A percentile compares a stretch with the other conserved stretches of the same genome.
These are phyloP conservation scores for Salix dunnii DNA, from an alignment of 345 rosid species.

Conservation along the genomic window DNA sequence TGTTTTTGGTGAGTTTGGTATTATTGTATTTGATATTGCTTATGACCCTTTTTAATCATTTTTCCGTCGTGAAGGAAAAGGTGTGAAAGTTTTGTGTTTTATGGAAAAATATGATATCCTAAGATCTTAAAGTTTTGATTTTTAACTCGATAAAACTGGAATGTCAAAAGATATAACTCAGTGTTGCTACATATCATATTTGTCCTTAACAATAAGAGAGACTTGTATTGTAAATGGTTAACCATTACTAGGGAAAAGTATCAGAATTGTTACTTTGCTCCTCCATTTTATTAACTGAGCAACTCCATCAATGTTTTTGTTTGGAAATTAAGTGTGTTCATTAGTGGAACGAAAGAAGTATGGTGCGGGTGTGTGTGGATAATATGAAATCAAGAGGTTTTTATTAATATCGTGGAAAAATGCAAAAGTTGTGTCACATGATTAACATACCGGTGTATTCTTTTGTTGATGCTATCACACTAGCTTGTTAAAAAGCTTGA, in stretches of 20 bases:
- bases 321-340: neutral
- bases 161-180: neutral
- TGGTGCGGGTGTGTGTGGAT: neutral
- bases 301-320: neutral
- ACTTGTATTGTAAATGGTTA: neutral
- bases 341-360: neutral
- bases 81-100: no score
- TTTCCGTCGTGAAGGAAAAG: neutral
- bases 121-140: neutral
- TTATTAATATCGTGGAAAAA: no score
- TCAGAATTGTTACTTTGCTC: neutral
- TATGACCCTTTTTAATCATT: neutral
- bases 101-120: no score
- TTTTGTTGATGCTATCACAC: neutral
- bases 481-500: neutral
- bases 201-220: no score
- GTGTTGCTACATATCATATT: neutral
- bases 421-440: neutral
- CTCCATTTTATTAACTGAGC: neutral
- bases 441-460: neutral
- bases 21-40: neutral
- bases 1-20: conserved; percentile 1
- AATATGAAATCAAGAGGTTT: neutral
- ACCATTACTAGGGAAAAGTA: neutral
- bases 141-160: neutral